phyloP scores from a whole-genome alignment of 83 land plant genomes.

The Picea engelmannii region DNA sequence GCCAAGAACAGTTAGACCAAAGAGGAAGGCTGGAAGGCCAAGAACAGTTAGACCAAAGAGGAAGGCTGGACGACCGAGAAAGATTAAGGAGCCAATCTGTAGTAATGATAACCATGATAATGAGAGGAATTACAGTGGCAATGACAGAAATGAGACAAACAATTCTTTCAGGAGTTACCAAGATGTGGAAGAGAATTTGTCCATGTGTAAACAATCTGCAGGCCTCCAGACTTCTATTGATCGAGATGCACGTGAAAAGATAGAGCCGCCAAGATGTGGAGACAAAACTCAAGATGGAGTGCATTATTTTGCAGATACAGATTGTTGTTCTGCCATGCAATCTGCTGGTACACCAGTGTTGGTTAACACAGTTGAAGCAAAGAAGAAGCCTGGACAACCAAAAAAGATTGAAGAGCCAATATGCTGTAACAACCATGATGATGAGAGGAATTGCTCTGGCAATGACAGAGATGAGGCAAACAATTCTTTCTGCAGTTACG shows the following conservation, averaged over 20 bases:
- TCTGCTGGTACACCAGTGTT: neutral
- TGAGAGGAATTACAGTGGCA: neutral
- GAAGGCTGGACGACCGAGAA: neutral
- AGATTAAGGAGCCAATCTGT: neutral
- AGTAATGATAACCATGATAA: neutral
- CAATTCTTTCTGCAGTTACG: neutral
- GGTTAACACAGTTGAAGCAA: neutral
- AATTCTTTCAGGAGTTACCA: no score
- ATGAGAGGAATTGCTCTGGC: neutral
- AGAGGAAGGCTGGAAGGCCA: no score
- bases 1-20: no score
- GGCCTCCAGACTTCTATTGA: no score
- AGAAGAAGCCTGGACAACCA: neutral
- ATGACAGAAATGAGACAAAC: neutral
- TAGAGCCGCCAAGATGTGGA: no score
- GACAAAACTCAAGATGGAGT: no score
- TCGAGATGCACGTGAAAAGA: no score
- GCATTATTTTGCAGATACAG: no score
- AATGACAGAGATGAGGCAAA: neutral
- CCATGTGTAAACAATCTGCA: no score
- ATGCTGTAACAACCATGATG: neutral
- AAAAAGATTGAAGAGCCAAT: neutral
- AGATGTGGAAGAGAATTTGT: no score
- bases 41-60: no score
- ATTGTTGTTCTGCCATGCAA: neutral